Evolutionary conservation across 1,284 basidiomycete genomes (phyloP), one percentile per base, ranked within the genome.

Genomic region (Ceratobasidium sp.): DNA sequence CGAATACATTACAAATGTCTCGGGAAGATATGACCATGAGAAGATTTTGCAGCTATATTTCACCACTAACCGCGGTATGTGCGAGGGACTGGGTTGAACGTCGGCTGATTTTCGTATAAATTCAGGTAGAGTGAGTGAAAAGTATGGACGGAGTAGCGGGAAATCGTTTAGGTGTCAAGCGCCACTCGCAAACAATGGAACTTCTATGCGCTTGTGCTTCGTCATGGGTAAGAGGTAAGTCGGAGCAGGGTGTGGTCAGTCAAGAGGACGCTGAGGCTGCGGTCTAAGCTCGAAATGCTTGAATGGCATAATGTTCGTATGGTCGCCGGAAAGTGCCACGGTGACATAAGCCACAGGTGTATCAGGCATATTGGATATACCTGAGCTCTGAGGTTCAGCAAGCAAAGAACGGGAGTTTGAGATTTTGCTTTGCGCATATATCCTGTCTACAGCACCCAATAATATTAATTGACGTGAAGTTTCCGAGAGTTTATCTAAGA

Each of bases 31-130:
- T 28, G 51, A 68, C n/a, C n/a, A 26, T 23, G 10, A 13, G 18
- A 64, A 64, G 9, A 56, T 77, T 33, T 23, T 67, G 23, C 73
- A 77, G 20, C 73, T 77, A 15, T 58, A 42, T 23, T 77, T 77
- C 55, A 33, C 20, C 0, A 77, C 63, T 39, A 68, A 56, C 18
- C 26, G 53, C 58, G 73, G 73, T 77, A 46, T 0, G 49, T 70
- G 39, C 33, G 15, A 9, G 42, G 44, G 4, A 2, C 4, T 28
- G 6, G 12, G 1, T 51, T 40, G 12, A 4, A 51, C 12, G n/a
- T 26, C 55, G 28, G 55, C 28, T 18, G 12, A 15, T n/a, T 40
- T 33, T 3, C 7, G 1, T 64, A 6, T 5, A 33, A 39, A 3
- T 4, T 7, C 39, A 69, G 67, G 28, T 55, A 20, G 67, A 55